These are phyloP conservation scores for Boletus pseudopeckii DNA, from an alignment of 768 basidiomycete species.

Conservation along the genomic window DNA sequence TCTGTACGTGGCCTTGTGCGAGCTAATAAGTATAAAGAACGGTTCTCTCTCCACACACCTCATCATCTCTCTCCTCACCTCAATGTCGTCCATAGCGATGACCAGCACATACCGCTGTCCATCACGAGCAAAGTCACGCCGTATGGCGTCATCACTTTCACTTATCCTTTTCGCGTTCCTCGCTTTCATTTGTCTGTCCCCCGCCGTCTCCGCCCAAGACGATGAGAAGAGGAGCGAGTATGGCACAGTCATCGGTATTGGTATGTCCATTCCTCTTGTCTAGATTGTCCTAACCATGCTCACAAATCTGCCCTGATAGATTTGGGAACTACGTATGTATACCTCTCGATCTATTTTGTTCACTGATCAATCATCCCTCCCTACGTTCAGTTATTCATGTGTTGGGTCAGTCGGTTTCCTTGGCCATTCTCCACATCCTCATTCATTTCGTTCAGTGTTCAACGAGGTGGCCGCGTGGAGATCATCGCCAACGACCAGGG, in stretches of 20 bases:
- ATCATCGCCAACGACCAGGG: conserved; percentile 90
- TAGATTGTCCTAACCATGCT: neutral
- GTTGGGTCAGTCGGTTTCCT: conserved; percentile 65
- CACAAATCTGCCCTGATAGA: conserved; percentile 42
- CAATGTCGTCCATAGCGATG: conserved; percentile 26
- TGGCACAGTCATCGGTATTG: conserved; percentile 92
- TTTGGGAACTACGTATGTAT: conserved; percentile 82
- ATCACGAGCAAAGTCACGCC: conserved; percentile 57
- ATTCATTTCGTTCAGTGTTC: conserved; percentile 50
- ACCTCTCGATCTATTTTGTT: neutral
- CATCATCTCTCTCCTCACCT: conserved; percentile 6
- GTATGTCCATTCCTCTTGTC: conserved; percentile 38
- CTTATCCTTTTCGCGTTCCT: conserved; percentile 58
- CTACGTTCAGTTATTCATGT: conserved; percentile 85
- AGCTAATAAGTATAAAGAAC: conserved; percentile 21
- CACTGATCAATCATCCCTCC: conserved; percentile 21
- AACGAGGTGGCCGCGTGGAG: conserved; percentile 82
- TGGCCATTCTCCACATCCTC: neutral
- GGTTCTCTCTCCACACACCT: neutral
- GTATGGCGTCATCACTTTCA: conserved; percentile 55
- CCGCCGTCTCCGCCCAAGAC: conserved; percentile 64
- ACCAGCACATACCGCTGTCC: conserved; percentile 37
- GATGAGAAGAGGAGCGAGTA: conserved; percentile 57
- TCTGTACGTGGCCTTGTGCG: conserved; percentile 25
- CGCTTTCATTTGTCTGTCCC: conserved; percentile 70